Evolutionary conservation across 2,329 filamentous ascomycete species (phyloP), one percentile per base, ranked within the genome.

Genomic region (Fusarium liriodendri): DNA sequence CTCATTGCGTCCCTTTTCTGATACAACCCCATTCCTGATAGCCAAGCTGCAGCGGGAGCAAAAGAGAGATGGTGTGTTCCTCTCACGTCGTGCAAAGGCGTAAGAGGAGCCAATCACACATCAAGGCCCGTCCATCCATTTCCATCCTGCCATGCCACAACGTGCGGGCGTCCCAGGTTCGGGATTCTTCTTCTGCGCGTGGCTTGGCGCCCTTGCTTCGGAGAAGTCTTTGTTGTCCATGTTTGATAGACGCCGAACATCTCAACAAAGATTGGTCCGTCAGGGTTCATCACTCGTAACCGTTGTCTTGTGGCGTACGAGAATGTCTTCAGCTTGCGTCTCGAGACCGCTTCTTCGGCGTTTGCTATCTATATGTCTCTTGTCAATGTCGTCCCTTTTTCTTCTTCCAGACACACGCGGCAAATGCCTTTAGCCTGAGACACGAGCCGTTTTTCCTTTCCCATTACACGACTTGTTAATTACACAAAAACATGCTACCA

Each of bases 271-370:
- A 72, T 64, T 70, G 66, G 59, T 52, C 59, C 57, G 58, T 57
- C 47, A 70, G 33, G 13, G 63, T 45, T 62, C 45, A 59, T 65
- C 59, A 55, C 61, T 67, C 57, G 60, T 61, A 62, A 37, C 72
- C 64, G 70, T 76, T 76, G 66, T 65, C 60, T 62, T 52, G 71
- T 76, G 69, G 75, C 71, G 73, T 50, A 73, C 62, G 35, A 54
- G 47, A 40, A 33, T 63, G 61, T 29, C 50, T 45, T 32, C 38
- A 20, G 22, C n/a, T 20, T 32, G 38, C 38, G n/a, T 35, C 33
- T 62, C 59, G 16, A 62, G 59, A 50, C 59, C 22, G 18, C 40
- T 38, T 37, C 55, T 27, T 37, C 29, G 25, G 47, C 27, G 47
- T 27, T 27, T 27, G 33, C 22, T 57, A 37, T 37, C 52, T 20